Conservation (phyloP, 2,329 filamentous ascomycete genomes). For the Sporothrix globosa region DNA sequence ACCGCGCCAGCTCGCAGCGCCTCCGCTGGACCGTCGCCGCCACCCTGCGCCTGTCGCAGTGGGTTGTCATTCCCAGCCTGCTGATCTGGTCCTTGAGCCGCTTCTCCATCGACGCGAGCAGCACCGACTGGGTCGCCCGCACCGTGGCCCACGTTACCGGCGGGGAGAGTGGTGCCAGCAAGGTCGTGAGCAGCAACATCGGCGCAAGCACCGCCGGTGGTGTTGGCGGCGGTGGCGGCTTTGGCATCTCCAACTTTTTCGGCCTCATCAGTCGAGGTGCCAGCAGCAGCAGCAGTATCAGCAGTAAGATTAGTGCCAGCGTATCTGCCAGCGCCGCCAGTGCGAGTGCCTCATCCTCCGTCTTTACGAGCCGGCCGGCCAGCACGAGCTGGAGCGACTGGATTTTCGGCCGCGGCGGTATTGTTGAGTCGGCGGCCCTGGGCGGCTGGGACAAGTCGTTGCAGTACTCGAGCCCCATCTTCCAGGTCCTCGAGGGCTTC, state of each 20-base stretch:
- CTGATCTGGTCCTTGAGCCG: constrained; percentile 95
- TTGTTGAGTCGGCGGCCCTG: constrained; percentile 78
- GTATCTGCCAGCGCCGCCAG: neutral
- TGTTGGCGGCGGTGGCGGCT: constrained; percentile 2
- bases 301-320: neutral
- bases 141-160: constrained; percentile 36
- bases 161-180: constrained; percentile 13
- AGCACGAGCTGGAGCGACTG: constrained; percentile 75
- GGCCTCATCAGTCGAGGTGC: constrained; percentile 24
- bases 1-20: constrained; percentile 59
- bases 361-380: constrained; percentile 41
- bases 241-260: constrained; percentile 31
- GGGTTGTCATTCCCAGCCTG: constrained; percentile 80
- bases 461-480: constrained; percentile 88
- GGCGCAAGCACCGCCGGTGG: no score
- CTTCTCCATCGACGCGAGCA: constrained; percentile 85
- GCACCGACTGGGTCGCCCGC: constrained; percentile 38
- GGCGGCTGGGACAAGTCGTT: constrained; percentile 87
- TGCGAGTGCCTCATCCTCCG: neutral
- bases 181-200: constrained; percentile 17
- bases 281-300: constrained; percentile 19
- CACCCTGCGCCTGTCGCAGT: constrained; percentile 76
- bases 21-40: constrained; percentile 72
- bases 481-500: constrained; percentile 94
- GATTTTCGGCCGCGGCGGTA: constrained; percentile 83